These are phyloP conservation scores for Oryza longistaminata DNA, from an alignment of 176 grass and related monocot genomes.

Conservation along the genomic window DNA sequence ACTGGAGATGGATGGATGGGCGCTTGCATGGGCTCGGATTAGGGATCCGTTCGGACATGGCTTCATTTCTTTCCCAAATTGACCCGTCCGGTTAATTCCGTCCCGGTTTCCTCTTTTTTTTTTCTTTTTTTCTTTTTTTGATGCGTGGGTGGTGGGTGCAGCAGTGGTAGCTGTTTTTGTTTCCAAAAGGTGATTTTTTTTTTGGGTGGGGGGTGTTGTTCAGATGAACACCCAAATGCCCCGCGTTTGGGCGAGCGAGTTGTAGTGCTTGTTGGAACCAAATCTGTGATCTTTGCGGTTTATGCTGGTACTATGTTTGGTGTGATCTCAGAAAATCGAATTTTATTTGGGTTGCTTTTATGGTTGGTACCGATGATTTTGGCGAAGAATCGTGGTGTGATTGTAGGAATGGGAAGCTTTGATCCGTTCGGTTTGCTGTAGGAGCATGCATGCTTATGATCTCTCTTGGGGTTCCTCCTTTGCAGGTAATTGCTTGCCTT, in stretches of 20 bases:
- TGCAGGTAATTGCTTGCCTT: slow-evolving; percentile 14
- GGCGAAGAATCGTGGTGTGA: not conserved
- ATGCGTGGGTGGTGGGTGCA: not conserved
- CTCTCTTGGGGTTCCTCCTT: not conserved
- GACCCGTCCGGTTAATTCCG: not conserved
- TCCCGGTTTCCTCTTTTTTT: not conserved
- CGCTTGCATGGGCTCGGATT: not conserved
- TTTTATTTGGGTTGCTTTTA: not conserved
- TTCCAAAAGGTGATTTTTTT: not conserved
- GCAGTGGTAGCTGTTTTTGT: not conserved
- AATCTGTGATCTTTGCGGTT: not conserved
- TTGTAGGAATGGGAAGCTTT: not conserved
- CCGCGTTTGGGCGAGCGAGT: not conserved
- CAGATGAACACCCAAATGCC: not conserved
- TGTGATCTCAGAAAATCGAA: not conserved
- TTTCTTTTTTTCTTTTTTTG: not conserved
- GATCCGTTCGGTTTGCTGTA: not conserved
- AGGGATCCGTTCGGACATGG: not conserved
- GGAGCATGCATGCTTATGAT: not conserved
- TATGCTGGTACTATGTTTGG: not conserved
- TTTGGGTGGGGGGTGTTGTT: no score
- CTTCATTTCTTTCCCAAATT: not conserved
- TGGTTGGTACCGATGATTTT: not conserved
- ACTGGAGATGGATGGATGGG: not conserved
- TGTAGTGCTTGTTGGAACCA: not conserved